phyloP scores from a whole-genome alignment of 768 basidiomycete species.

The Leccinum obscurum region DNA sequence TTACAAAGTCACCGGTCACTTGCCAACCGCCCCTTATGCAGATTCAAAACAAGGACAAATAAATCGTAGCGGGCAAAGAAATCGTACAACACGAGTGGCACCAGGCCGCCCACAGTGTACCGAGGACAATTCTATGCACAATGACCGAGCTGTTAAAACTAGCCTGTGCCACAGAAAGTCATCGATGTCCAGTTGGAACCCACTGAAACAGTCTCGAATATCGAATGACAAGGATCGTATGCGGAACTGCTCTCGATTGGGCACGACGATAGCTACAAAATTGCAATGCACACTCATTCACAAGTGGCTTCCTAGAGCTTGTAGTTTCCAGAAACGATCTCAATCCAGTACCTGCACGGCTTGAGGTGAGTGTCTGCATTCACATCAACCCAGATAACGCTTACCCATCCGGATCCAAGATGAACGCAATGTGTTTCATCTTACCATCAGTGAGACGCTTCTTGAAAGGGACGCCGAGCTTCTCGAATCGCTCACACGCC shows the following conservation, averaged over 20 bases:
- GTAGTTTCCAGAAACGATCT: slow-evolving; percentile 45
- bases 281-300: background rate
- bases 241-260: background rate
- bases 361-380: background rate
- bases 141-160: too few species aligned
- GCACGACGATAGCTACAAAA: background rate
- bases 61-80: too few species aligned
- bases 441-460: slow-evolving; percentile 83
- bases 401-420: slow-evolving; percentile 83
- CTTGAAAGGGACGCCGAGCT: slow-evolving; percentile 80
- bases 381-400: slow-evolving; percentile 3
- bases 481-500: slow-evolving; percentile 83
- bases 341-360: slow-evolving; percentile 57
- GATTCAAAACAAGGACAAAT: too few species aligned
- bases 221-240: too few species aligned
- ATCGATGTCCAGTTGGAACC: too few species aligned
- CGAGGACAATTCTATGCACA: too few species aligned
- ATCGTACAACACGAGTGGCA: too few species aligned
- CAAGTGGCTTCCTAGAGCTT: slow-evolving; percentile 19
- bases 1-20: too few species aligned
- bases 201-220: too few species aligned
- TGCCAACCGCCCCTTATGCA: too few species aligned
- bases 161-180: too few species aligned
- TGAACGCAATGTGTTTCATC: slow-evolving; percentile 84
- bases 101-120: too few species aligned